Conservation (phyloP, 352 stramenopile genomes). For the Pythium angustatum region DNA sequence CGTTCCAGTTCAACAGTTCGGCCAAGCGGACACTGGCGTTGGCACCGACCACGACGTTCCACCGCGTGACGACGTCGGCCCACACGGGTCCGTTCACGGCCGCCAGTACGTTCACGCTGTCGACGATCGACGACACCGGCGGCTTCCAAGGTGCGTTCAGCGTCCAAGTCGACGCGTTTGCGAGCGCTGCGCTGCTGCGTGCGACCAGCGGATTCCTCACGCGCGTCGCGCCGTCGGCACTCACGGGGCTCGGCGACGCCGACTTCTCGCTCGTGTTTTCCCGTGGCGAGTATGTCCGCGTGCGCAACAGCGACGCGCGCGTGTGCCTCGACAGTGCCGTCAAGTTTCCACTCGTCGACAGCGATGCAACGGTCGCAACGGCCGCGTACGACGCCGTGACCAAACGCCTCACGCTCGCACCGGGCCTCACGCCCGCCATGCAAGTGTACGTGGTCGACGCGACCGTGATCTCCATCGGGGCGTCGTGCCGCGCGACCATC, state of each 20-base stretch:
- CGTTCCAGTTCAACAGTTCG: conserved; percentile 34
- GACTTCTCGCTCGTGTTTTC: conserved; percentile 44
- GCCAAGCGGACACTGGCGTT: conserved; percentile 30
- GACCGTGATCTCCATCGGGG: conserved; percentile 47
- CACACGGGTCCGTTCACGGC: conserved; percentile 65
- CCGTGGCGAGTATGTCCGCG: conserved; percentile 59
- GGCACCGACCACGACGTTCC: conserved; percentile 39
- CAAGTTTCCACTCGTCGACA: conserved; percentile 46
- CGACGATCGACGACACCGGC: conserved; percentile 40
- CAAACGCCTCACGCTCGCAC: conserved; percentile 43
- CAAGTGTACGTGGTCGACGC: conserved; percentile 34
- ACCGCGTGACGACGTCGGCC: conserved; percentile 68
- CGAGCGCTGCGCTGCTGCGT: conserved; percentile 36
- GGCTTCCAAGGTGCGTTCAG: conserved; percentile 54
- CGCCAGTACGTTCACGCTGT: conserved; percentile 65
- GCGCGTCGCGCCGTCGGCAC: conserved; percentile 41
- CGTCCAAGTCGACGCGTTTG: conserved; percentile 49
- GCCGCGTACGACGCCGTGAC: conserved; percentile 32
- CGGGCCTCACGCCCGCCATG: conserved; percentile 31
- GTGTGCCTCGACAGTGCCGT: conserved; percentile 68
- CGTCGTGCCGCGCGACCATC: conserved; percentile 37
- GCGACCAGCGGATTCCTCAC: conserved; percentile 47
- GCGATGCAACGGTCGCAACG: conserved; percentile 37
- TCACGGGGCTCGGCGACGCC: conserved; percentile 37
- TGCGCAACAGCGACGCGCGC: conserved; percentile 56